These are phyloP conservation scores for Effrenium voratum DNA, from an alignment of 73 alveolate species.

Conservation along the genomic window DNA sequence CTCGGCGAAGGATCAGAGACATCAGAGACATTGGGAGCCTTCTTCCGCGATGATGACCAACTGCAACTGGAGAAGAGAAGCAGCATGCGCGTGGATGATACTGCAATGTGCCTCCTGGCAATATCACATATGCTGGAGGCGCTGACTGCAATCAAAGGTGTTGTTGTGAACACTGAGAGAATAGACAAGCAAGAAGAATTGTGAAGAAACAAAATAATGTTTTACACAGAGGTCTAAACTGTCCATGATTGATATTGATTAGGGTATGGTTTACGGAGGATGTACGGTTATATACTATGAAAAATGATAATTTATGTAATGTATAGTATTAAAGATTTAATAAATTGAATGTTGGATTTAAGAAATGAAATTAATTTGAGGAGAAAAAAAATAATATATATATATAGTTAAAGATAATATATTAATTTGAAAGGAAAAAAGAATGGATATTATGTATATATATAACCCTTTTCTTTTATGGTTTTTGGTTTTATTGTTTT, in stretches of 20 bases:
- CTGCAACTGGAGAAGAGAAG: conserved; percentile 37
- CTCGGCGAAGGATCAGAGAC: not conserved
- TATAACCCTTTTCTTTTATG: no score
- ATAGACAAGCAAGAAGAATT: not conserved
- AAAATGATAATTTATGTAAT: not conserved
- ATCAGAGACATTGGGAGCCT: conserved; percentile 31
- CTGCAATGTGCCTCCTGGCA: conserved; percentile 79
- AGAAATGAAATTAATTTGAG: not conserved
- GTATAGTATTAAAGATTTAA: not conserved
- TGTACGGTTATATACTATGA: not conserved
- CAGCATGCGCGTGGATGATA: conserved; percentile 70
- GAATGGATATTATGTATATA: not conserved
- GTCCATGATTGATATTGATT: not conserved
- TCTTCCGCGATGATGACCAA: conserved; percentile 65
- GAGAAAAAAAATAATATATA: not conserved
- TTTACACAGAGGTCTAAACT: not conserved
- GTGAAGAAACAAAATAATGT: not conserved
- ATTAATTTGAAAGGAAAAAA: not conserved
- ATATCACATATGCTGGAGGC: conserved; percentile 57
- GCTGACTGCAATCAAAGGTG: conserved; percentile 25
- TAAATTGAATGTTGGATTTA: no score
- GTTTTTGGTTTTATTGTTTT: not conserved
- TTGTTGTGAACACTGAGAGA: not conserved
- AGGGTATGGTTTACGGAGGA: not conserved
- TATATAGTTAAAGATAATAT: not conserved